Evolutionary conservation across 2,329 filamentous ascomycete species (phyloP), one percentile per base, ranked within the genome.

Genomic region (Alternaria atra): DNA sequence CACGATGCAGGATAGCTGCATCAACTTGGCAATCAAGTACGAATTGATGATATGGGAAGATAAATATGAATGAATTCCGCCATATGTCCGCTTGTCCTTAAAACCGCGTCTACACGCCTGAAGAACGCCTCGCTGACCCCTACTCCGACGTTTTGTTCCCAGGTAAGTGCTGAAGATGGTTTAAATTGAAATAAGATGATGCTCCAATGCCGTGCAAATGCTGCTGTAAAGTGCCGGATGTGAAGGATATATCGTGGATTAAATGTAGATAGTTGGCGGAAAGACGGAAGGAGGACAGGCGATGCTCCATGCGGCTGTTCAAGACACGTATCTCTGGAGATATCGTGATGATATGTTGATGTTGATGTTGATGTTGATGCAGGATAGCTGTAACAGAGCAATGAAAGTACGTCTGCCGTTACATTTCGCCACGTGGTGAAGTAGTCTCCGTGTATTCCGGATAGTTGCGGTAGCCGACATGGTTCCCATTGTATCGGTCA

Each of bases 151-250:
- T 48, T 34, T 35, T 25, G 5, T 20, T 25, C 17, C 10, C 9
- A 12, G 9, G 3, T 40, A 23, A 13, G 8, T 23, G 1, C 2
- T 1, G 29, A 20, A 3, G 8, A 15, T 5, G 3, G 0, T 3
- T 13, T 1, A 13, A 12, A 4, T 2, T n/a, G 10, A 6, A 23
- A 9, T 9, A 5, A 23, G 1, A 20, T 40, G 2, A 6, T 32
- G 15, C 32, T 47, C 32, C 32, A 52, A 55, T 37, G 44, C 57
- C 39, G 25, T 60, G 42, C 17, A 52, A 13, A 48, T 55, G 6
- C 30, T 7, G 23, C 30, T 15, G 15, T 55, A 5, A 23, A 27
- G 12, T 29, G 4, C n/a, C 10, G 17, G 27, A 30, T 23, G 15
- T 40, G 2, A 39, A 25, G 29, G 34, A 25, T 51, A 53, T 59